A percentile compares a stretch with the other conserved stretches of the same genome.
phyloP scores from a whole-genome alignment of 202 grass and related monocot species.

The Panicum hallii region DNA sequence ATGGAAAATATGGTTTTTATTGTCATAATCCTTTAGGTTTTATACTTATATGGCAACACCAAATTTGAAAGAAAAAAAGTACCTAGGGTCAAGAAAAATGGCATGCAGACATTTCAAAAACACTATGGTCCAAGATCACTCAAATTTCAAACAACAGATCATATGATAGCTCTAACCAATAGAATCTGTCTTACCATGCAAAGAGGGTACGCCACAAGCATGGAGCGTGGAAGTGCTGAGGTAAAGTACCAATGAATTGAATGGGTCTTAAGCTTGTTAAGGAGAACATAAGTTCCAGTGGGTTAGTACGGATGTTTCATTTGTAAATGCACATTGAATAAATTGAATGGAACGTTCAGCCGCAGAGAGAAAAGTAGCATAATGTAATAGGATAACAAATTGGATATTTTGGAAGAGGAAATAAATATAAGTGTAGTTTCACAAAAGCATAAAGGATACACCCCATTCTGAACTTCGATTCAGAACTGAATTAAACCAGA shows the following conservation, averaged over 20 bases:
- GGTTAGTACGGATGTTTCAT: slow-evolving; percentile 20
- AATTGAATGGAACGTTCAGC: slow-evolving; percentile 10
- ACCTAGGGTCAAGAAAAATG: not conserved
- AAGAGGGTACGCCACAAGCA: slow-evolving; percentile 95
- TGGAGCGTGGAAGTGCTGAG: slow-evolving; percentile 89
- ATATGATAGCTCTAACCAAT: slow-evolving; percentile 23
- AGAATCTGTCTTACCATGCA: slow-evolving; percentile 67
- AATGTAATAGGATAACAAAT: slow-evolving; percentile 30
- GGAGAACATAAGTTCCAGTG: slow-evolving; percentile 29
- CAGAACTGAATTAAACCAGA: slow-evolving; percentile 97
- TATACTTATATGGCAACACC: not conserved
- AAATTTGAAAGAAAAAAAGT: not conserved
- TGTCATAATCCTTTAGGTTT: not conserved
- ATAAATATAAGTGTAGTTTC: slow-evolving; percentile 26
- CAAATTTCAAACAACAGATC: not conserved
- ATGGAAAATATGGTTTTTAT: not conserved
- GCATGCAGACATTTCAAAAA: slow-evolving; percentile 10
- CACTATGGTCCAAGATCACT: not conserved
- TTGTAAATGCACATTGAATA: slow-evolving; percentile 30
- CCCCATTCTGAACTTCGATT: slow-evolving; percentile 99
- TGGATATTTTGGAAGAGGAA: slow-evolving; percentile 19
- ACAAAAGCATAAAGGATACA: slow-evolving; percentile 76
- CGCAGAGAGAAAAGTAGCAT: slow-evolving; percentile 1
- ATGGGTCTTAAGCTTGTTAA: slow-evolving; percentile 71
- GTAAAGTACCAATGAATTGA: slow-evolving; percentile 97